phyloP scores from a whole-genome alignment of 345 rosid genomes.

The Eucalyptus polyanthemos region DNA sequence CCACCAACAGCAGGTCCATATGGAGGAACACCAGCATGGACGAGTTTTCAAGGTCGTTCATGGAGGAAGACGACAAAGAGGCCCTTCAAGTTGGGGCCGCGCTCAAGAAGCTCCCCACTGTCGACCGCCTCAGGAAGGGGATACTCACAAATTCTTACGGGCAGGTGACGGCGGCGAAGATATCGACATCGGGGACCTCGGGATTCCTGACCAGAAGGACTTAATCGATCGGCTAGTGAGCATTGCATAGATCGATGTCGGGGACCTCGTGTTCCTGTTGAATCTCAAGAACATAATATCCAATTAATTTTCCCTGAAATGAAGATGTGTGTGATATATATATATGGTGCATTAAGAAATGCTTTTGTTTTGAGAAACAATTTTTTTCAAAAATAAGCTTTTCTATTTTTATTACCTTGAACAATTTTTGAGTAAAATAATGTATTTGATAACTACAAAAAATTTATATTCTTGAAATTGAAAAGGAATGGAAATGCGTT shows the following conservation, averaged over 20 bases:
- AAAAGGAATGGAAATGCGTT: no score
- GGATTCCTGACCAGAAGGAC: neutral
- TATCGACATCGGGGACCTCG: neutral
- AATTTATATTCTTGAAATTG: no score
- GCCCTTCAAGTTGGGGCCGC: slow-evolving; percentile 35
- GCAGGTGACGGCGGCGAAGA: neutral
- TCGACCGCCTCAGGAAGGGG: slow-evolving; percentile 21
- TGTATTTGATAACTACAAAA: accelerated
- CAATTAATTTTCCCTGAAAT: neutral
- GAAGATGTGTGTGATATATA: neutral
- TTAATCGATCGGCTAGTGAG: slow-evolving; percentile 12
- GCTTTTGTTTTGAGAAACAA: accelerated
- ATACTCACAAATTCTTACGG: slow-evolving; percentile 1
- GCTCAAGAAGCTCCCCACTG: slow-evolving; percentile 26
- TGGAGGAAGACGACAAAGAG: slow-evolving; percentile 53
- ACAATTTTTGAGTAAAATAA: no score
- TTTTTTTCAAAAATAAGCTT: no score
- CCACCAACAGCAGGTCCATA: neutral
- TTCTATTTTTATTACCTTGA: accelerated
- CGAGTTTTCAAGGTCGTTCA: slow-evolving; percentile 33
- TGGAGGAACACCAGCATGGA: slow-evolving; percentile 23
- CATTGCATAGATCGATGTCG: slow-evolving; percentile 6
- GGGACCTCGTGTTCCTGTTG: neutral
- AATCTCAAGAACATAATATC: slow-evolving; percentile 7
- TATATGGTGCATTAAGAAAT: accelerated